Percentiles rank a stretch among this genome's conserved stretches.
These are phyloP conservation scores for Leonotis leonurus DNA, from an alignment of 257 asterid species.

Conservation along the genomic window DNA sequence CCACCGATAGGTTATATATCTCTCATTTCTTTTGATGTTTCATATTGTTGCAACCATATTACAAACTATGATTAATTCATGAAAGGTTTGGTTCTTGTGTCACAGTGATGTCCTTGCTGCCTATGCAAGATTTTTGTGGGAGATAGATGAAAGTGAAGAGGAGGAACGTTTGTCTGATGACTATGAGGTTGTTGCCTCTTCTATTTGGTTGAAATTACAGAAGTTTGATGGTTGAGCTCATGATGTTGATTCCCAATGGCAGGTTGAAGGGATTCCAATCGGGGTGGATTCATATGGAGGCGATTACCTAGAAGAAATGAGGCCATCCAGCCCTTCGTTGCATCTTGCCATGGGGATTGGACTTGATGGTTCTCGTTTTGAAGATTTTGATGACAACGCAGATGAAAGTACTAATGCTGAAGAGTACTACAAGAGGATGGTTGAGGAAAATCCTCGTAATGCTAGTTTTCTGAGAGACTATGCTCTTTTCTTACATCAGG, in stretches of 20 bases:
- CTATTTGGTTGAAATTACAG: not conserved
- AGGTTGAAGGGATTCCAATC: slow-evolving; percentile 33
- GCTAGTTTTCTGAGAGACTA: slow-evolving; percentile 42
- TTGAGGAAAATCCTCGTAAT: slow-evolving; percentile 56
- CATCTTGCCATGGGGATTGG: slow-evolving; percentile 83
- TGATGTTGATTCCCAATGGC: slow-evolving; percentile 6
- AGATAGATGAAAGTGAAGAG: slow-evolving; percentile 44
- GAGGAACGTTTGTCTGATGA: slow-evolving; percentile 28
- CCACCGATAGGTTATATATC: slow-evolving; percentile 57
- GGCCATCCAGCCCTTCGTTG: slow-evolving; percentile 57
- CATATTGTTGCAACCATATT: not conserved
- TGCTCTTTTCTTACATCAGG: slow-evolving; percentile 65
- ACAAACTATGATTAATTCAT: not conserved
- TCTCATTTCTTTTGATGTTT: not conserved
- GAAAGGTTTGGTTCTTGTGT: slow-evolving; percentile 13
- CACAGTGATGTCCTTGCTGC: slow-evolving; percentile 77
- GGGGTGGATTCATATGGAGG: slow-evolving; percentile 10
- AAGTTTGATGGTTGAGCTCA: not conserved
- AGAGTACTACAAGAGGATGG: slow-evolving; percentile 49
- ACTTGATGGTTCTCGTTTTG: slow-evolving; percentile 26
- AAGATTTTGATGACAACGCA: slow-evolving; percentile 10
- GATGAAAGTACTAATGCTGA: slow-evolving; percentile 28
- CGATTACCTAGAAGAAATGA: slow-evolving; percentile 30
- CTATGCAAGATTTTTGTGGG: slow-evolving; percentile 79
- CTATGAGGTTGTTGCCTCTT: slow-evolving; percentile 32